Evolutionary conservation across 179 eudicot species (phyloP).

Genomic region (Corrigiola litoralis): DNA sequence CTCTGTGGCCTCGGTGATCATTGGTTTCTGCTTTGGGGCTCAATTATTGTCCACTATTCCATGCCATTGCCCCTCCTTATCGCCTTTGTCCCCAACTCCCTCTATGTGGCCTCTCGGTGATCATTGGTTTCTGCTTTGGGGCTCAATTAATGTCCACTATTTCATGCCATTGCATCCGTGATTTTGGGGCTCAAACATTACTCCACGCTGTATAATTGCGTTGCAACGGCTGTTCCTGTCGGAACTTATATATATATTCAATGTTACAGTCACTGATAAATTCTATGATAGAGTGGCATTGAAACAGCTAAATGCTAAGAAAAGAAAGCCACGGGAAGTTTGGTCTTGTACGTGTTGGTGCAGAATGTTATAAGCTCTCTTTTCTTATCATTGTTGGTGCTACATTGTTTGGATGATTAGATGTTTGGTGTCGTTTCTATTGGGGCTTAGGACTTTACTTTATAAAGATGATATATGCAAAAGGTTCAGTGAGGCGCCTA

Average conservation of each 20-base stretch:
- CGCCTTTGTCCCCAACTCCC: slow-evolving; percentile 13
- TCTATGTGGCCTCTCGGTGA: slow-evolving; percentile 9
- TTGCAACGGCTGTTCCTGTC: background rate
- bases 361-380: slow-evolving; percentile 1
- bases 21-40: slow-evolving; percentile 11
- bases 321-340: background rate
- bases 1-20: slow-evolving; percentile 9
- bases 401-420: slow-evolving; percentile 2
- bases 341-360: slow-evolving; percentile 10
- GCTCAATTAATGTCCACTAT: slow-evolving; percentile 8
- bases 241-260: slow-evolving; percentile 11
- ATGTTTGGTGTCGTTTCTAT: background rate
- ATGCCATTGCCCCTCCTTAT: slow-evolving; percentile 12
- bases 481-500: background rate
- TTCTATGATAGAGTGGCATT: slow-evolving; percentile 1
- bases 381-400: slow-evolving; percentile 3
- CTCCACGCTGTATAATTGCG: background rate
- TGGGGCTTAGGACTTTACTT: slow-evolving; percentile 10
- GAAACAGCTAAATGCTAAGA: background rate
- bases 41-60: slow-evolving; percentile 4
- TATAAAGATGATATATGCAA: slow-evolving; percentile 9
- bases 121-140: slow-evolving; percentile 10
- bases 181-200: slow-evolving; percentile 11
- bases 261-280: background rate
- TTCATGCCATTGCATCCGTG: slow-evolving; percentile 3